Base-by-base conservation (phyloP, 345 rosid species). In the Viola odorata region DNA sequence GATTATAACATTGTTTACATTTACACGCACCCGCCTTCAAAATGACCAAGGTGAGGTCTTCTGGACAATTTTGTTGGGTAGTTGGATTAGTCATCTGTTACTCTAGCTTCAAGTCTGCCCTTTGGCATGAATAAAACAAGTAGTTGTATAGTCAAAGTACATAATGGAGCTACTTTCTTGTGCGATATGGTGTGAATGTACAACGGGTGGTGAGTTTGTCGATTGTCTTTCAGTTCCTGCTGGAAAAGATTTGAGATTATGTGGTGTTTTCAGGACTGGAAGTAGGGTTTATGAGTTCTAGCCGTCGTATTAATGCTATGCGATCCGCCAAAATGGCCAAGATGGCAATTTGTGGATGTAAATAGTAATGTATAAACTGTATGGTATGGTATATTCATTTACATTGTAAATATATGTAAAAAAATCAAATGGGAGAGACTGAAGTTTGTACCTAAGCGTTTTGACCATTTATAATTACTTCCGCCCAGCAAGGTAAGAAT, bases 1-100 rank as follows among this genome's bases (percentile, higher is more conserved):
- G 85, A 73, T 75, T 94, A 65, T 61, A 41, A 41, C 36, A 8
- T 3, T 37, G n/a, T 45, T 42, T 36, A 11, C 5, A 32, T 47
- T 62, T 45, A 16, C 13, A 10, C 17, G 41, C 59, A 52, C 5
- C 57, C 45, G 49, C 38, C n/a, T n/a, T n/a, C n/a, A 37, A 15
- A 16, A 51, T 41, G 75, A 38, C 6, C 57, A 47, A 12, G 47
- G 5, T 41, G 64, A 55, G 57, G 42, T 14, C 23, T 53, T 61
- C 13, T 13, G 15, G 66, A 52, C 59, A 23, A 9, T 60, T 56
- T 72, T 23, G 65, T 41, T 16, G 50, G 55, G 41, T 32, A 57
- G 17, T 47, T 54, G 17, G 47, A 37, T 73, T 23, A 0, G 13
- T 41, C 17, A 13, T 37, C 49, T 45, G 32, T 32, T 14, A 14